Base-by-base conservation (phyloP, 495 filamentous ascomycete genomes). In the Mytilinidion resinicola region DNA sequence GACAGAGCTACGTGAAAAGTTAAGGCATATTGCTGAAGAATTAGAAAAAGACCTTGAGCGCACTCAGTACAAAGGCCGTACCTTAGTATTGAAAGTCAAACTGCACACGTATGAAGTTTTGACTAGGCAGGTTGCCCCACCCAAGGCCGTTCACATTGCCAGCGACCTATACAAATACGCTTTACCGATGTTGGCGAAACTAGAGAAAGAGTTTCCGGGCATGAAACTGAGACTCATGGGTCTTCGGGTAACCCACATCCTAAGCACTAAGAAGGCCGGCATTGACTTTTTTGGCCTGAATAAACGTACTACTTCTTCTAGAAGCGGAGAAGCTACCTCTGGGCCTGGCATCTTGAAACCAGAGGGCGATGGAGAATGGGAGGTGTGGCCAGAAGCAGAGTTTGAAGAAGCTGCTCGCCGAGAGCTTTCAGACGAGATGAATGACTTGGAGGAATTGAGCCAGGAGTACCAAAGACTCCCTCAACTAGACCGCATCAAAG, bases 91-190 rank as follows among this genome's bases (percentile, higher is more conserved):
- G 17, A 99, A 99, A 71, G 80, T 96, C 49, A 99, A 99, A 69
- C 76, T 97, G 10, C 90, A 96, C 64, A 95, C 89, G 0, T 99
- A 91, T 64, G 90, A 96, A 69, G 91, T 97, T 9, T 75, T 89
- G 15, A 93, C 90, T 0, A 76, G 93, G 37, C 93, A 98, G 68
- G 79, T 80, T 11, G 79, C 86, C 38, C 82, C 86, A 9, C 83
- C 88, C 1, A 85, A 85, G 62, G 84, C 90, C 0, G 78, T 96
- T 6, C 78, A 70, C 33, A 72, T 77, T 1, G 85, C 88, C 0
- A 87, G 95, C 42, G 93, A 98, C 61, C 72, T 97, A 12, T 99
- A 92, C 69, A 81, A 79, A 17, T 89, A 84, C 67, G 72, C 88
- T 0, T 59, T 95, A 7, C 95, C 91, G 0, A 95, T 99, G 80